Evolutionary conservation across 1,139 yeast species (phyloP), one percentile per base, ranked within the genome.

Genomic region (Barnettozyma hawaiiensis): DNA sequence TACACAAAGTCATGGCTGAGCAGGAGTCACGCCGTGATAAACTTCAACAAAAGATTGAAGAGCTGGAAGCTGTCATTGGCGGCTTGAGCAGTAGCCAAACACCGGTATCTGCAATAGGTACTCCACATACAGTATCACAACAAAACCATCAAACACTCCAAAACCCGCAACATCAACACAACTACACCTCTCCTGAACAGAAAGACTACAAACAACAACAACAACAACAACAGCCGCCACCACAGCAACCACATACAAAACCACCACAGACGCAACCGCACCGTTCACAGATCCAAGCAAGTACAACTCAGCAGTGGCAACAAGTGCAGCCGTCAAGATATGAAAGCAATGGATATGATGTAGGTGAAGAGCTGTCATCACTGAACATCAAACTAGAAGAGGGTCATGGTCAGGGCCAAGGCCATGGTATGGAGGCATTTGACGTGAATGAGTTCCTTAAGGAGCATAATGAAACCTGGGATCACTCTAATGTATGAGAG

Each of bases 1-100:
- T 84, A 35, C 62, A 67, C 47, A 62, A 65, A 26, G 75, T 73
- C 4, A 55, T 72, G 49, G 55, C 58, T 4, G 59, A 60, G 15
- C 78, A 74, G 50, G 70, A 69, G 39, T 53, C 57, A 28, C 59
- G 71, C 50, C 56, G 62, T 39, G 52, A 45, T 2, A 59, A 62
- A 21, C 52, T 74, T 24, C 40, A 54, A 6, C 42, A 53, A 1
- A 66, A 64, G 43, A 63, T 71, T 16, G 54, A 59, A n/a, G 69
- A 69, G 46, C 45, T 71, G 32, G 61, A 60, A 40, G 39, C 46
- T 14, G 27, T 48, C 16, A 52, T 52, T 6, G 58, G 54, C 28
- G 46, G 45, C 1, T 42, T 44, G 18, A 35, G 37, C 21, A 20
- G 36, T 20, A 14, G 37, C 14, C 32, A 35, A 15, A 40, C 43